Conservation (phyloP, 371 early-diverging fungal species). For the Lichtheimia ramosa region DNA sequence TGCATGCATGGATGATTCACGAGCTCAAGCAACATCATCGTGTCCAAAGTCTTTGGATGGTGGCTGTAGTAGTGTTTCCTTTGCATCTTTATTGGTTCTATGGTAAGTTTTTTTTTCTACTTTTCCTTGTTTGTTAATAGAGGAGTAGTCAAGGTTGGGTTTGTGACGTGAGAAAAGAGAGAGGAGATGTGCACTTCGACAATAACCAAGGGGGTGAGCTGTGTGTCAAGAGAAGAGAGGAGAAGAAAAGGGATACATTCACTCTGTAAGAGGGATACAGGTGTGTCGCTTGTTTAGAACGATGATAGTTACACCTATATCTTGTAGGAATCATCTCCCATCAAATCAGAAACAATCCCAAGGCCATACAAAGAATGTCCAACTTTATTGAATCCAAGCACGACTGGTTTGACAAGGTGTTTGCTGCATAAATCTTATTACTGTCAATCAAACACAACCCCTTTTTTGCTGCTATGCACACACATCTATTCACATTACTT, state of each 20-base stretch:
- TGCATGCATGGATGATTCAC: slow-evolving; percentile 42
- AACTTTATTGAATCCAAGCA: slow-evolving; percentile 11
- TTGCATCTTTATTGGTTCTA: slow-evolving; percentile 52
- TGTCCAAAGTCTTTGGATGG: slow-evolving; percentile 17
- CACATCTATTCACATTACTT: too few relatives aligned
- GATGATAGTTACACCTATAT: background rate
- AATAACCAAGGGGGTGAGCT: too few relatives aligned
- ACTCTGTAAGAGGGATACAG: too few relatives aligned
- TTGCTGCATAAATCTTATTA: slow-evolving; percentile 1
- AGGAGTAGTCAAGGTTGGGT: too few relatives aligned
- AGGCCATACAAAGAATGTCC: slow-evolving; percentile 7
- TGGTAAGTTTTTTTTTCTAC: slow-evolving; percentile 25
- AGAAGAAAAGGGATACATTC: too few relatives aligned
- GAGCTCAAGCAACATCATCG: slow-evolving; percentile 14
- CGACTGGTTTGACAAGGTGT: slow-evolving; percentile 10
- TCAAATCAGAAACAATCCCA: slow-evolving; percentile 11
- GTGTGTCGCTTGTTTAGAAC: too few relatives aligned
- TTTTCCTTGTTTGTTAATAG: background rate
- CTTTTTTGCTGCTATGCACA: too few relatives aligned
- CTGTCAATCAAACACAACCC: too few relatives aligned
- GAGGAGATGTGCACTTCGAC: too few relatives aligned
- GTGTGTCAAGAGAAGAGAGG: too few relatives aligned
- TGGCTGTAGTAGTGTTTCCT: slow-evolving; percentile 29
- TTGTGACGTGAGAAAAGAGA: too few relatives aligned
- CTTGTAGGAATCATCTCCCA: slow-evolving; percentile 12